Evolutionary conservation across 2,329 filamentous ascomycete genomes (phyloP).

Genomic region (Xylaria multiplex): DNA sequence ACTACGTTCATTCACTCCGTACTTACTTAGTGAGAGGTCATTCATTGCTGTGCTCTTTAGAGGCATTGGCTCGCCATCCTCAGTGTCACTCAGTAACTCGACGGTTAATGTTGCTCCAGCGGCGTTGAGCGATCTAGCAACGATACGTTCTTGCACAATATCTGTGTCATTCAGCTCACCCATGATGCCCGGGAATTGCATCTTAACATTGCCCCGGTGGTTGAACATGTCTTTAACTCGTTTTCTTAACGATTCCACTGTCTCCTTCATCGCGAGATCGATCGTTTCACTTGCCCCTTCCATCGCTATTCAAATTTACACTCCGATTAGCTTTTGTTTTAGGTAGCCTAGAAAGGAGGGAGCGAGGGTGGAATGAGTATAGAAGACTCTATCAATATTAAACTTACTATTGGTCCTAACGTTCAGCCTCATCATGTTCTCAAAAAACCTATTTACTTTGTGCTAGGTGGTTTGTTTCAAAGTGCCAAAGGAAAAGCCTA

Average conservation of each 20-base stretch:
- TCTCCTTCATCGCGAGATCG: background rate
- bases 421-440: background rate
- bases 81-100: conserved; percentile 3
- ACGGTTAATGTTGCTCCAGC: background rate
- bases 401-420: background rate
- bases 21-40: background rate
- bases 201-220: background rate
- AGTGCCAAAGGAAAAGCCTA: background rate
- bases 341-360: background rate
- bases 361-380: background rate
- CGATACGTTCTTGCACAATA: background rate
- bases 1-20: background rate
- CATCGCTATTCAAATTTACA: background rate
- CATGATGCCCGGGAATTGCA: background rate
- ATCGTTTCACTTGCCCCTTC: background rate
- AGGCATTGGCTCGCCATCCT: background rate
- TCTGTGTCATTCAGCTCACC: background rate
- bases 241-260: background rate
- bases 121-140: background rate
- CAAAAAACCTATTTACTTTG: background rate
- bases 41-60: background rate
- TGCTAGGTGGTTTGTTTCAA: background rate
- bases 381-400: background rate
- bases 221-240: background rate
- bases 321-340: background rate